Conservation (phyloP, 2,329 filamentous ascomycete genomes). For the Fusarium redolens region DNA sequence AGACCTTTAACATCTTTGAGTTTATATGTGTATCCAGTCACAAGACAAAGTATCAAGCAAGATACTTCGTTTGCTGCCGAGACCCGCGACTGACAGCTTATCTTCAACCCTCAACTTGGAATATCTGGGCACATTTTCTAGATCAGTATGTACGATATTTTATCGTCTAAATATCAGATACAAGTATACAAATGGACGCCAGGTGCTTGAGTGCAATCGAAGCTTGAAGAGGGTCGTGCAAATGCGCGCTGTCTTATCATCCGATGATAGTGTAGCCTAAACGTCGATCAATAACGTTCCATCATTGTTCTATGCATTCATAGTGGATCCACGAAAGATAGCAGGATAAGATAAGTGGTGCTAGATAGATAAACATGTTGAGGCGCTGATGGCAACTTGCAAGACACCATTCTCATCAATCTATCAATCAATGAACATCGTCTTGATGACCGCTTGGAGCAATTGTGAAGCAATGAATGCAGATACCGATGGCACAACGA, state of each 20-base stretch:
- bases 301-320: neutral
- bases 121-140: neutral
- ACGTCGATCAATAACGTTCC: neutral
- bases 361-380: neutral
- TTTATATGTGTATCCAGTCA: neutral
- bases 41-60: neutral
- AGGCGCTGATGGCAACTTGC: neutral
- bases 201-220: no score
- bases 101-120: neutral
- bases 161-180: neutral
- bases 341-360: neutral
- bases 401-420: neutral
- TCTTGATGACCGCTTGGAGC: fast-evolving
- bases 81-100: neutral
- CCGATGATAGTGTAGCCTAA: neutral
- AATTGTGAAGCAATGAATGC: fast-evolving
- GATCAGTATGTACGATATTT: neutral
- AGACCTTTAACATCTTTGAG: neutral
- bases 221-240: no score
- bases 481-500: neutral
- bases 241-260: neutral
- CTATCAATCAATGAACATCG: neutral
- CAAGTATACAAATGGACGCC: neutral
- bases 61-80: neutral
- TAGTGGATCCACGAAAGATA: neutral